Percentiles rank a stretch among this genome's conserved stretches.
Conservation (phyloP, 148 eudicot species). For the Heliosperma pusillum region DNA sequence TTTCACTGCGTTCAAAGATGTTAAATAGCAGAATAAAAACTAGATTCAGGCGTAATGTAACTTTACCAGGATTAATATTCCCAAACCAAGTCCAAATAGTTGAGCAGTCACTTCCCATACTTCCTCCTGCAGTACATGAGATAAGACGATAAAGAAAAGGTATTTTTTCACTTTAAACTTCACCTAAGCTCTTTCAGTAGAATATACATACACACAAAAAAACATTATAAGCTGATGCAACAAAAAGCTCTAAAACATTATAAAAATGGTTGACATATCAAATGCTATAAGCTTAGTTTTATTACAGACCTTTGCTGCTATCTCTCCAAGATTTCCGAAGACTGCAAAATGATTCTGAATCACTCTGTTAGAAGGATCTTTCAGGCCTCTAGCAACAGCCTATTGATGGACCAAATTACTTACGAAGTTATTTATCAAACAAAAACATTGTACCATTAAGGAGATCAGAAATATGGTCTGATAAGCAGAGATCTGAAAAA, state of each 20-base stretch:
- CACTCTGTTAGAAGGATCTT: constrained; percentile 91
- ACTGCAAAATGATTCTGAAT: constrained; percentile 93
- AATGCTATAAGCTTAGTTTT: constrained; percentile 1
- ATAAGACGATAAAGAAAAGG: background rate
- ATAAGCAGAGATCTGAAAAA: constrained; percentile 8
- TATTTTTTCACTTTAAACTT: background rate
- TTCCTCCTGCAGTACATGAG: constrained; percentile 61
- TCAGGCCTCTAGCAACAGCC: constrained; percentile 97
- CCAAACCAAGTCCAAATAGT: constrained; percentile 85
- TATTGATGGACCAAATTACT: constrained; percentile 25
- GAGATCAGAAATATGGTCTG: background rate
- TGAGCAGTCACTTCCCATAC: constrained; percentile 99
- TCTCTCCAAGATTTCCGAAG: constrained; percentile 86
- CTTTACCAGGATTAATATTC: constrained; percentile 71
- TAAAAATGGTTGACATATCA: background rate
- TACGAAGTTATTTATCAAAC: background rate
- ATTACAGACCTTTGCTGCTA: constrained; percentile 76
- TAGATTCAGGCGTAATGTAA: background rate
- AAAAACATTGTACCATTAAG: background rate
- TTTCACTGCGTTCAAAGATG: constrained; percentile 1
- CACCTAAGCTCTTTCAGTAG: no score
- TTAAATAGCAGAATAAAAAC: background rate
- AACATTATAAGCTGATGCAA: background rate
- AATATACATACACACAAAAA: no score
- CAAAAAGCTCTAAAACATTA: background rate